A percentile compares a stretch with the other conserved stretches of the same genome.
Conservation (phyloP, 768 basidiomycete genomes). For the Lentinula guzmanii region DNA sequence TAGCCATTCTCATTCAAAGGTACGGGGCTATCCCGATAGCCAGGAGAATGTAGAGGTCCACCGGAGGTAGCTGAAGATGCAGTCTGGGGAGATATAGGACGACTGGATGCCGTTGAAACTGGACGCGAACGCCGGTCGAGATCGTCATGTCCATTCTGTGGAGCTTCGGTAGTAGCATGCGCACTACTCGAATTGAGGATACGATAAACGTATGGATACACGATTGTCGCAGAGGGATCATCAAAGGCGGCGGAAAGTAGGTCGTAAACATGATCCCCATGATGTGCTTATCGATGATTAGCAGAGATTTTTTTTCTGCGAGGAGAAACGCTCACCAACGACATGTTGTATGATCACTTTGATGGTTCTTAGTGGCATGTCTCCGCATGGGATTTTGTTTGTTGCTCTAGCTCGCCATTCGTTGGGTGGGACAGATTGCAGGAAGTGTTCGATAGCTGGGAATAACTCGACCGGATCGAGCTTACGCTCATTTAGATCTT, state of each 20-base stretch:
- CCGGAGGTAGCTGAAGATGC: slow-evolving; percentile 42
- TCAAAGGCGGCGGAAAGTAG: slow-evolving; percentile 87
- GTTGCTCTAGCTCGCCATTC: slow-evolving; percentile 93
- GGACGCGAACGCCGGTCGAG: slow-evolving; percentile 37
- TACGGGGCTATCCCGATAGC: slow-evolving; percentile 59
- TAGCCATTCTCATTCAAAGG: slow-evolving; percentile 53
- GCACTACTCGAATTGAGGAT: slow-evolving; percentile 70
- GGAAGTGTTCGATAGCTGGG: slow-evolving; percentile 88
- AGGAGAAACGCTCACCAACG: slow-evolving; percentile 61
- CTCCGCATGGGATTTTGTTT: slow-evolving; percentile 89
- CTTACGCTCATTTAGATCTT: slow-evolving; percentile 74
- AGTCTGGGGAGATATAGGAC: slow-evolving; percentile 69
- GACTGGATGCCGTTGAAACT: slow-evolving; percentile 56
- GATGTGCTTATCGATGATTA: slow-evolving; percentile 47
- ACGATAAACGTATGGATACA: slow-evolving; percentile 92
- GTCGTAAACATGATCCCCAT: slow-evolving; percentile 88
- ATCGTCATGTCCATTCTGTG: slow-evolving; percentile 23
- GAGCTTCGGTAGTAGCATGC: slow-evolving; percentile 31
- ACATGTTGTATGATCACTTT: slow-evolving; percentile 98
- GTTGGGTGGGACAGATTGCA: slow-evolving; percentile 89
- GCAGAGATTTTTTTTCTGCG: not conserved
- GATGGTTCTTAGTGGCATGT: slow-evolving; percentile 96
- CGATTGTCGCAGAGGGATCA: slow-evolving; percentile 95
- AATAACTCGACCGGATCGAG: slow-evolving; percentile 88
- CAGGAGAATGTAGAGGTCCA: slow-evolving; percentile 46